Evolutionary conservation across 2,329 filamentous ascomycete species (phyloP).

Genomic region (Elsinoe arachidis): DNA sequence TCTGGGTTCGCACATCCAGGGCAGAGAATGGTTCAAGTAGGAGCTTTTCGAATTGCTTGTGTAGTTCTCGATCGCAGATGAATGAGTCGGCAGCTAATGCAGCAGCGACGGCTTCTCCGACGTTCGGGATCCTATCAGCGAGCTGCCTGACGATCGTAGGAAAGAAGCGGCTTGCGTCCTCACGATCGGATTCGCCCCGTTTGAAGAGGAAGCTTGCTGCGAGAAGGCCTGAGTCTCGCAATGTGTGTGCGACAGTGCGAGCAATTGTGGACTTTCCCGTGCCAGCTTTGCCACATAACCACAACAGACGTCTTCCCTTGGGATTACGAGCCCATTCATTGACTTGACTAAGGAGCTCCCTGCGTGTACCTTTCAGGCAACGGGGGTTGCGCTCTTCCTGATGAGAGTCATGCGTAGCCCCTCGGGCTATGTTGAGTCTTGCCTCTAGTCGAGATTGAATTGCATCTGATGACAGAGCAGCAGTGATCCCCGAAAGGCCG

Average conservation of each 20-base stretch:
- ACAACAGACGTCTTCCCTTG: conserved; percentile 21
- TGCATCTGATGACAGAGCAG: no score
- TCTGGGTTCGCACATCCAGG: no score
- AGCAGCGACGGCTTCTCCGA: not conserved
- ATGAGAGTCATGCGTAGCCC: not conserved
- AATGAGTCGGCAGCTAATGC: not conserved
- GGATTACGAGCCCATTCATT: not conserved
- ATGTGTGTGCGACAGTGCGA: conserved; percentile 21
- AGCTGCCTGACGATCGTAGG: not conserved
- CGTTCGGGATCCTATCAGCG: not conserved
- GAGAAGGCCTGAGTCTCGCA: conserved; percentile 10
- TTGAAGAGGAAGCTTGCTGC: conserved; percentile 22
- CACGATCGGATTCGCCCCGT: conserved; percentile 14
- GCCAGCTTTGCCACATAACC: conserved; percentile 26
- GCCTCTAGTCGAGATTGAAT: no score
- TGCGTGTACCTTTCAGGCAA: not conserved
- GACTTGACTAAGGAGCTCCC: not conserved
- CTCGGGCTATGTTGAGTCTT: no score
- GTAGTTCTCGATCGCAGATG: no score
- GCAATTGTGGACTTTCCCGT: conserved; percentile 29
- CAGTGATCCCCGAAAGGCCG: no score
- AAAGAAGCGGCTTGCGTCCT: not conserved
- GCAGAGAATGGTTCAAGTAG: not conserved
- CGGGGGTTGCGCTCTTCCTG: not conserved
- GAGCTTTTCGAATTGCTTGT: not conserved